These are phyloP conservation scores for sweet orange (Citrus sinensis) DNA, from an alignment of 345 rosid species.

Conservation along the genomic window DVS_A1.0 CM039163.1:30478501-30479000, in stretches of 20 bases:
- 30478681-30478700: no score
- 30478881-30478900: conserved; percentile 60
- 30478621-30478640: no score
- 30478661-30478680: no score
- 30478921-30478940: conserved; percentile 77
- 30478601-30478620: conserved; percentile 61
- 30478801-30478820: conserved; percentile 75
- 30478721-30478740: no score
- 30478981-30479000: conserved; percentile 56
- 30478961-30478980: conserved; percentile 70
- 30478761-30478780: no score
- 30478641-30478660: no score
- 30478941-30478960: conserved; percentile 57
- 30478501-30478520: not conserved
- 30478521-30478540: not conserved
- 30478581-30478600: conserved; percentile 78
- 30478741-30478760: no score
- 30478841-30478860: conserved; percentile 57
- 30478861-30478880: conserved; percentile 66
- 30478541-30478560: conserved; percentile 56
- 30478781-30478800: conserved; percentile 9
- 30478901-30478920: conserved; percentile 68
- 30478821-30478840: conserved; percentile 63
- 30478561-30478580: conserved; percentile 82
- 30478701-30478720: no score